Base-by-base conservation (phyloP, 2,329 filamentous ascomycete species). In the Pseudogymnoascus sp. region DNA sequence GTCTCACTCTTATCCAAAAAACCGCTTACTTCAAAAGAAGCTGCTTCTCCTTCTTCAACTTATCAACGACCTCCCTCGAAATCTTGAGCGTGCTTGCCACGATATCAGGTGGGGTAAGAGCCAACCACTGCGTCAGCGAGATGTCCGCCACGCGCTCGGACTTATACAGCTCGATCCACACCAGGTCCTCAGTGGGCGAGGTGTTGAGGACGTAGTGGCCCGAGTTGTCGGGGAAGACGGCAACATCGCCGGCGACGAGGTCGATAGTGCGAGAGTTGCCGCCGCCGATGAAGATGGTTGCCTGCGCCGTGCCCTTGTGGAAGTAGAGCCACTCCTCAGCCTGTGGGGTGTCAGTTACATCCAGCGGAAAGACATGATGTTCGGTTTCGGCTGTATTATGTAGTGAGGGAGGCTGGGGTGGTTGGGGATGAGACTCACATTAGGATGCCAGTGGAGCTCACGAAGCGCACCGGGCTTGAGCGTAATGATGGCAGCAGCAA, bases 291-390 rank as follows among this genome's bases (percentile, higher is more conserved):
- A 88, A 89, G 2, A 87, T 82, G 0, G 85, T 88, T 0, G 85
- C 86, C 25, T 82, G 80, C 0, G 77, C 86, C 1, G 77, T 73
- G 23, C 86, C 87, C 64, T 82, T 76, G 70, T 87, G 84, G 75
- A 90, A 89, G 74, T 88, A 89, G 2, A 89, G 73, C 86, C 87
- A 89, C 71, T 89, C 86, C 68, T 88, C 84, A 4, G 84, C 83
- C 82, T 86, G 64, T 10, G 21, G 63, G 11, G 23, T 47, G 47
- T 56, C 6, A 56, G 47, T 25, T 33, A 14, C 33, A 6, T 56
- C 4, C 25, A 64, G 7, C 3, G 7, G 61, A 25, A 38, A 33
- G 1, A 10, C 5, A 18, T 18, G n/a, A 47, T 53, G 35, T 42
- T 40, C 44, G 31, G 4, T 38, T 28, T 44, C n/a, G n/a, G n/a